Conservation (phyloP, 2,329 filamentous ascomycete genomes). For the Davidsoniella australis region DNA sequence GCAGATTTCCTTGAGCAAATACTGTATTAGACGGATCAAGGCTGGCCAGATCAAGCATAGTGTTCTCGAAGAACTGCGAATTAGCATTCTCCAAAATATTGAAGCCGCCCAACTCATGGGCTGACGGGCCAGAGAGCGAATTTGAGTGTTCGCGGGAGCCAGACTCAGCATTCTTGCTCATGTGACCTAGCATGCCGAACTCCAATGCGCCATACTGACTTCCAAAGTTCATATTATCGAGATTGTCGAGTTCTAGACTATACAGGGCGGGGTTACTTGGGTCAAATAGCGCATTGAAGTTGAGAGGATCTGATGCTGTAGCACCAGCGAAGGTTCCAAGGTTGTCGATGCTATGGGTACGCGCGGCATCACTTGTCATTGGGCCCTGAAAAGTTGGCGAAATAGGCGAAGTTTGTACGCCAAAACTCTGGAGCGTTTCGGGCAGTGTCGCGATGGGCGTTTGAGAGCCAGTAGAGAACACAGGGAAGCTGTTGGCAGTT, state of each 20-base stretch:
- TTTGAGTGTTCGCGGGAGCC: conserved; percentile 13
- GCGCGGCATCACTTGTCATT: conserved; percentile 8
- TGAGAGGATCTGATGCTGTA: conserved; percentile 30
- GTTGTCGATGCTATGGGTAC: conserved; percentile 31
- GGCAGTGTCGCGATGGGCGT: conserved; percentile 28
- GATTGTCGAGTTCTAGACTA: conserved; percentile 86
- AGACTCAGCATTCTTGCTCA: conserved; percentile 35
- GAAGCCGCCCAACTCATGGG: background rate
- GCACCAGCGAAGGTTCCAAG: conserved; percentile 31
- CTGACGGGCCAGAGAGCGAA: conserved; percentile 40
- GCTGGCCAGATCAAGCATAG: conserved; percentile 35
- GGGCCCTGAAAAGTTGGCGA: conserved; percentile 52
- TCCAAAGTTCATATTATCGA: conserved; percentile 57
- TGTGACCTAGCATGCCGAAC: conserved; percentile 90
- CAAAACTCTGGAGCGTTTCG: conserved; percentile 34
- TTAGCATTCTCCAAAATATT: too few relatives aligned
- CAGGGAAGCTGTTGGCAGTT: conserved; percentile 30
- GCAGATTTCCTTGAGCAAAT: conserved; percentile 39
- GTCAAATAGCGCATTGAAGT: conserved; percentile 56
- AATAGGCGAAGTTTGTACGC: conserved; percentile 53
- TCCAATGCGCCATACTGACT: conserved; percentile 93
- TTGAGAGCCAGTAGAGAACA: conserved; percentile 30
- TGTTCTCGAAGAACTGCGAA: conserved; percentile 26
- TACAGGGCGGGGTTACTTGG: conserved; percentile 83
- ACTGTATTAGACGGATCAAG: conserved; percentile 31